Conservation (phyloP, 2,329 filamentous ascomycete genomes). For the Pseudogymnoascus sp. region DNA sequence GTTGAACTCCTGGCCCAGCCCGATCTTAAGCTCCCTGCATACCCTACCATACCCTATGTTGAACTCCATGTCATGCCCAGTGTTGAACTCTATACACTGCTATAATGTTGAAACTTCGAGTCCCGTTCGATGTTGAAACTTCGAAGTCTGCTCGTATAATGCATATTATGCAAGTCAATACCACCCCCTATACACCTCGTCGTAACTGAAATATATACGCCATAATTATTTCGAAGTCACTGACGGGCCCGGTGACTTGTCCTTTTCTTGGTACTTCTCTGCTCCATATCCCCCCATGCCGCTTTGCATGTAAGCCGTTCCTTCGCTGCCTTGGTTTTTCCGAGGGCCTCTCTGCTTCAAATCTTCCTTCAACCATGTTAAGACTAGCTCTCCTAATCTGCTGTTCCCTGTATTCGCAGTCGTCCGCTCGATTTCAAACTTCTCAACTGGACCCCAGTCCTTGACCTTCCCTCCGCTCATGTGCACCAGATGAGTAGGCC, state of each 20-base stretch:
- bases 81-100: conserved; percentile 7
- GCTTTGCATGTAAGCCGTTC: conserved; percentile 42
- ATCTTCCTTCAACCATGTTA: conserved; percentile 80
- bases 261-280: conserved; percentile 35
- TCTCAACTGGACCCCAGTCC: conserved; percentile 70
- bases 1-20: conserved; percentile 5
- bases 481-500: conserved; percentile 93
- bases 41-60: conserved; percentile 5
- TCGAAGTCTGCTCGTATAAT: conserved; percentile 9
- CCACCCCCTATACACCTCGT: conserved; percentile 12
- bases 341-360: conserved; percentile 70
- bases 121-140: conserved; percentile 7
- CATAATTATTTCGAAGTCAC: background rate
- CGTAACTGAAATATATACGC: background rate
- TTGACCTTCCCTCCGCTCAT: conserved; percentile 86
- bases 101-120: background rate
- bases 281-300: conserved; percentile 57
- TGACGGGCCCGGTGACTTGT: background rate
- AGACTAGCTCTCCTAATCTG: conserved; percentile 74
- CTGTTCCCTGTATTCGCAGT: conserved; percentile 58
- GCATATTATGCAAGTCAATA: conserved; percentile 2
- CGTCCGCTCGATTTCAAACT: conserved; percentile 46
- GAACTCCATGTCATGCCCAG: conserved; percentile 7
- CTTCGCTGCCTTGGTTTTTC: conserved; percentile 30
- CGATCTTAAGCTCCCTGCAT: background rate